Evolutionary conservation across 768 basidiomycete species (phyloP), one percentile per base, ranked within the genome.

Genomic region (Rhodosporidiobolus odoratus): DNA sequence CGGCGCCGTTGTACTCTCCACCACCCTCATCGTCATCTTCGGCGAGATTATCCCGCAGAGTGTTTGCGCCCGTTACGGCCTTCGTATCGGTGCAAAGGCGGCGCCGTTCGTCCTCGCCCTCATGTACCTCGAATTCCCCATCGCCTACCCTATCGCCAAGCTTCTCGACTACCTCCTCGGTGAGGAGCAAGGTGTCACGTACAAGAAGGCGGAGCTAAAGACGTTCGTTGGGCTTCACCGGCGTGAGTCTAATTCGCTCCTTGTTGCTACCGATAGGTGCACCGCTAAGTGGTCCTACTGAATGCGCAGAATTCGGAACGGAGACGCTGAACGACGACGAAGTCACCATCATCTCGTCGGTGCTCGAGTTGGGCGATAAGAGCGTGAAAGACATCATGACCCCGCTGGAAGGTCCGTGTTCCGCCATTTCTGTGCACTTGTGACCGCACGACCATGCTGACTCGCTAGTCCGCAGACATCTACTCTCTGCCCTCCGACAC

Each of bases 121-220:
- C 67, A 77, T 73, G 81, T 71, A 67, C 40, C 19, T 65, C 65
- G 68, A 66, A 50, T 72, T 65, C 61, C 91, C 91, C 8, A 82
- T 94, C 70, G 91, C 92, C 0, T 93, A 84, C 79, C 85, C 85
- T 3, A 84, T 84, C 58, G 85, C 85, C 27, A 87, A 84, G 70
- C 79, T 97, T 0, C 86, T 99, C 40, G 95, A 97, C 78, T 82
- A 80, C 58, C 85, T 88, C 4, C 85, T 98, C 3, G 95, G 95
- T 30, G 83, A 82, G 4, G 84, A 88, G 74, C 89, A 90, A 74
- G 82, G 81, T 35, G 79, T 80, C 45, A 79, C 79, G 66, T 82
- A 75, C 71, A 74, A 75, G 62, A 72, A 74, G 58, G 74, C 73
- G 1, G 81, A 82, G 71, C 75, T 82, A 30, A 82, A 82, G 75